These are phyloP conservation scores for Escovopsis weberi DNA, from an alignment of 2,329 filamentous ascomycete species.

Conservation along the genomic window DNA sequence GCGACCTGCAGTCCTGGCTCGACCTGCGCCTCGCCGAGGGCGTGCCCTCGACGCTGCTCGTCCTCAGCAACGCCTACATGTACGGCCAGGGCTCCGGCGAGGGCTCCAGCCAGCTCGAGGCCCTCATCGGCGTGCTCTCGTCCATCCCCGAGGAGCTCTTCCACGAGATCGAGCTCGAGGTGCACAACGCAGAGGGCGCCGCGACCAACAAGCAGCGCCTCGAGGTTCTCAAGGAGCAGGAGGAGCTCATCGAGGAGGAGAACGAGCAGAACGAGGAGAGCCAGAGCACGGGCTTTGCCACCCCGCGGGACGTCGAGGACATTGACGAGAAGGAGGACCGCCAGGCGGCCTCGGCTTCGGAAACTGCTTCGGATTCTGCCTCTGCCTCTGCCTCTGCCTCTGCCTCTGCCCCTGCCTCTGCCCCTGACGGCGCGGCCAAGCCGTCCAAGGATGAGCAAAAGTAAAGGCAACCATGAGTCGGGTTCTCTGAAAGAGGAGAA, in stretches of 20 bases:
- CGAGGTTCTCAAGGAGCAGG: slow-evolving; percentile 95
- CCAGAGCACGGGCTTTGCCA: slow-evolving; percentile 57
- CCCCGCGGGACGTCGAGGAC: slow-evolving; percentile 73
- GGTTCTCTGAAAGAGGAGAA: slow-evolving; percentile 6
- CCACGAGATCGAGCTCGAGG: slow-evolving; percentile 98
- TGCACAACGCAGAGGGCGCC: slow-evolving; percentile 89
- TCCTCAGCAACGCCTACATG: slow-evolving; percentile 95
- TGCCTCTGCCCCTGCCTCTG: no score
- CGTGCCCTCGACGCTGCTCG: slow-evolving; percentile 89
- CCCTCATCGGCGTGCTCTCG: slow-evolving; percentile 79
- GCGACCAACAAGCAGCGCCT: slow-evolving; percentile 98
- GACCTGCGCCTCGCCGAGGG: slow-evolving; percentile 85
- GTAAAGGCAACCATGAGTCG: slow-evolving; percentile 14
- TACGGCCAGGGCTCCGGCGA: slow-evolving; percentile 84
- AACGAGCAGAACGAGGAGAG: slow-evolving; percentile 80
- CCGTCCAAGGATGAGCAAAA: slow-evolving; percentile 19
- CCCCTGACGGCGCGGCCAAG: slow-evolving; percentile 13
- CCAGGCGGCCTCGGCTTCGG: slow-evolving; percentile 30
- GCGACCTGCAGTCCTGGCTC: slow-evolving; percentile 87
- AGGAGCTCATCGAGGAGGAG: slow-evolving; percentile 95
- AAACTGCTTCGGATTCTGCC: slow-evolving; percentile 5
- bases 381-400: neutral
- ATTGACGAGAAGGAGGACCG: slow-evolving; percentile 90
- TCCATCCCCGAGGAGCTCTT: slow-evolving; percentile 96
- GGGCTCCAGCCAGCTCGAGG: slow-evolving; percentile 80